Base-by-base conservation (phyloP, 352 stramenopile species). In the Pythium apleroticum region DNA sequence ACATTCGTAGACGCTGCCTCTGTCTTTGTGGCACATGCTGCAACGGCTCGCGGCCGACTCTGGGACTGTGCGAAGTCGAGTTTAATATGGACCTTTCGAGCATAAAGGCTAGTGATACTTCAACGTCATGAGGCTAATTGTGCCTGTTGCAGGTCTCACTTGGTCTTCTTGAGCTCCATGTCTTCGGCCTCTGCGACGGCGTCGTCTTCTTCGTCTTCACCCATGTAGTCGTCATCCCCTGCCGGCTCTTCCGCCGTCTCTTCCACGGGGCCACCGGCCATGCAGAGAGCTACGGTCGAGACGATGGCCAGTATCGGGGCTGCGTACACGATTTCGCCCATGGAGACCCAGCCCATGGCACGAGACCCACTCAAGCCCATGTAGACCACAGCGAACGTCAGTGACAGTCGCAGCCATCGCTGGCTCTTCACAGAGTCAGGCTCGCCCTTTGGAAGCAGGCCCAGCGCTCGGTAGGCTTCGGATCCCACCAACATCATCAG, bases 91-190 rank as follows among this genome's bases (percentile, higher is more conserved):
- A 33, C 10, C 30, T 33, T 33, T 33, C 9, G 30, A n/a, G n/a
- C n/a, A n/a, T n/a, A n/a, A n/a, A n/a, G n/a, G n/a, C n/a, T n/a
- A n/a, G n/a, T n/a, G n/a, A n/a, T n/a, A 52, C 45, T 52, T 52
- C 45, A 52, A 52, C 20, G 22, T 46, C n/a, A 52, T 30, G n/a
- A 52, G 22, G n/a, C 22, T 52, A 52, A 52, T 19, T 3, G 4
- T 14, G 6, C n/a, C 6, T 19, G 14, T 52, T 20, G 30, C 37
- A n/a, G n/a, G 20, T 27, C 11, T 62, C 37, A 68, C 43, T 57
- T 57, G 30, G 61, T 68, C 24, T 68, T 68, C 27, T 68, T 68
- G 24, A 24, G 55, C 24, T 69, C 63, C 20, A 15, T 10, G 3
- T 55, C 49, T 39, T 58, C 52, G 4, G 17, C 35, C 5, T 39